Evolutionary conservation across 768 basidiomycete species (phyloP).

Genomic region (Candolleomyces aberdarensis): DNA sequence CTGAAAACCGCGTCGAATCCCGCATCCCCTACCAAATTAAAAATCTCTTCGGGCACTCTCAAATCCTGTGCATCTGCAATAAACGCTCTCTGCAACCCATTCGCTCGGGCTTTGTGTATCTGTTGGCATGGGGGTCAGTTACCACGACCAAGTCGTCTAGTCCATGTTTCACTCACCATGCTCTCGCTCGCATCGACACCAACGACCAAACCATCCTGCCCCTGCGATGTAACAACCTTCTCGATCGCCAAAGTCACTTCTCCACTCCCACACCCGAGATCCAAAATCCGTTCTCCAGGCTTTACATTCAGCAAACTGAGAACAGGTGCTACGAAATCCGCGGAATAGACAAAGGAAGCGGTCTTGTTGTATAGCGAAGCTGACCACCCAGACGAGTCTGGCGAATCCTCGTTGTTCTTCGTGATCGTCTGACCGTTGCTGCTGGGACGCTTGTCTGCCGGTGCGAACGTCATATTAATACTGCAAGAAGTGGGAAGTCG

Average conservation of each 20-base stretch:
- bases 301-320: constrained; percentile 57
- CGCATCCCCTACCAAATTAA: constrained; percentile 19
- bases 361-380: constrained; percentile 59
- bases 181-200: constrained; percentile 69
- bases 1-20: constrained; percentile 77
- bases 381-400: constrained; percentile 39
- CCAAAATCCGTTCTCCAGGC: constrained; percentile 68
- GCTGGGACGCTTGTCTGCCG: background rate
- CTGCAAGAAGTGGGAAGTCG: too few species aligned
- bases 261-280: constrained; percentile 83
- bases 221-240: constrained; percentile 41
- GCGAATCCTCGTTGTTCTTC: background rate
- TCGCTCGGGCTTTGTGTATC: constrained; percentile 15
- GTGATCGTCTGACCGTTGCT: background rate
- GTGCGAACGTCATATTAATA: too few species aligned
- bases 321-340: constrained; percentile 50
- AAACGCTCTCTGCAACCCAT: constrained; percentile 43
- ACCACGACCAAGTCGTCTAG: background rate
- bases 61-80: constrained; percentile 55
- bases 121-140: background rate
- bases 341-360: constrained; percentile 67
- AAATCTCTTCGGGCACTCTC: constrained; percentile 31
- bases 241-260: constrained; percentile 65
- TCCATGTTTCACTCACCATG: constrained; percentile 52
- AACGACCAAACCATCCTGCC: constrained; percentile 49